These are phyloP conservation scores for Viridothelium virens DNA, from an alignment of 495 filamentous ascomycete genomes.

Conservation along the genomic window DNA sequence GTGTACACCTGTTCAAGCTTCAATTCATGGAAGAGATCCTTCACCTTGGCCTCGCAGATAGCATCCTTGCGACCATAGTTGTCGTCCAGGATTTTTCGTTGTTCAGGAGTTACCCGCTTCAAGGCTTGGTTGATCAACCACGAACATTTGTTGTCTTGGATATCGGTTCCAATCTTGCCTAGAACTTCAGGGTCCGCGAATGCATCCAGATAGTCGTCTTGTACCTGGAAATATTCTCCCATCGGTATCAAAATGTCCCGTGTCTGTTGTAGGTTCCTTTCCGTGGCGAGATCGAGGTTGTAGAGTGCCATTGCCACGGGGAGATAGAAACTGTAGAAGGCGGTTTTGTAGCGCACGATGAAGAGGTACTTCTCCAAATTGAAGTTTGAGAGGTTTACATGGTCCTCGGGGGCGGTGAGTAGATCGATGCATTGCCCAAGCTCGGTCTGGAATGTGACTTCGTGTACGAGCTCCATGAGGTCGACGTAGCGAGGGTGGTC, in stretches of 20 bases:
- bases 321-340: conserved; percentile 97
- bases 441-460: conserved; percentile 86
- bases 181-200: conserved; percentile 85
- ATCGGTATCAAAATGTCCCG: conserved; percentile 94
- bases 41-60: conserved; percentile 70
- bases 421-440: conserved; percentile 90
- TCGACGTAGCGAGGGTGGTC: conserved; percentile 78
- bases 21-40: conserved; percentile 78
- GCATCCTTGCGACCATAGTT: conserved; percentile 88
- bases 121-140: conserved; percentile 96
- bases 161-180: conserved; percentile 98
- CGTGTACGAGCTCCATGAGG: conserved; percentile 91
- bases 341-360: conserved; percentile 99
- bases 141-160: conserved; percentile 98
- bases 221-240: conserved; percentile 97
- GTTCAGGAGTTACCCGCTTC: conserved; percentile 63
- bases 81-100: conserved; percentile 70
- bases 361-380: conserved; percentile 90
- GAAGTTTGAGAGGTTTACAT: conserved; percentile 86
- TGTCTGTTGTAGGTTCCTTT: conserved; percentile 74
- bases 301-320: conserved; percentile 86
- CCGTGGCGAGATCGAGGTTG: conserved; percentile 71
- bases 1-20: conserved; percentile 72
- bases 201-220: conserved; percentile 98
- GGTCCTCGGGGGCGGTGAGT: conserved; percentile 90